Conservation (phyloP, 768 basidiomycete species). For the Lentinula edodes region DNA sequence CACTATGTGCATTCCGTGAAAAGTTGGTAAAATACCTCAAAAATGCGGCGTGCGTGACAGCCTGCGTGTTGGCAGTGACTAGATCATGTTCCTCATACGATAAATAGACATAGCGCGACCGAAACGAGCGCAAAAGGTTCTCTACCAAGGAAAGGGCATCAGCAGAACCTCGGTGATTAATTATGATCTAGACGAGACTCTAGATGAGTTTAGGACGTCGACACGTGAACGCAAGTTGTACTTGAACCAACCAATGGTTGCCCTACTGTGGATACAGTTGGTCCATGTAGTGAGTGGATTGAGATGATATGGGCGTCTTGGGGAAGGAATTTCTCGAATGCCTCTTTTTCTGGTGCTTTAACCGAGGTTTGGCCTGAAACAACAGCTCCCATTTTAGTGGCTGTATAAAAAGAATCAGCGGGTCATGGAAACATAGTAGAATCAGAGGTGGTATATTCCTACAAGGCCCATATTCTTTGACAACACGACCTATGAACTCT, state of each 20-base stretch:
- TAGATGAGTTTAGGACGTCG: not conserved
- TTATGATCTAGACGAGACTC: slow-evolving; percentile 63
- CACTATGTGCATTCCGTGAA: not conserved
- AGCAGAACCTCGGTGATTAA: slow-evolving; percentile 78
- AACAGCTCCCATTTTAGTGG: slow-evolving; percentile 87
- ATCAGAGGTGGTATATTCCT: slow-evolving; percentile 21
- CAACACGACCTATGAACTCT: slow-evolving; percentile 78
- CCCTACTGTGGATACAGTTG: slow-evolving; percentile 78
- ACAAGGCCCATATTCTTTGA: slow-evolving; percentile 91
- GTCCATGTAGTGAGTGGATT: slow-evolving; percentile 92
- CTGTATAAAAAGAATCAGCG: slow-evolving; percentile 28
- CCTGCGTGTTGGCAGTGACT: slow-evolving; percentile 97
- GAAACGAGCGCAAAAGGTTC: slow-evolving; percentile 70
- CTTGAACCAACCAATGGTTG: slow-evolving; percentile 73
- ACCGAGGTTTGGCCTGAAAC: slow-evolving; percentile 97
- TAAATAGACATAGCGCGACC: slow-evolving; percentile 84
- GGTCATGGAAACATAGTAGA: not conserved
- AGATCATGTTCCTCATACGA: slow-evolving; percentile 96
- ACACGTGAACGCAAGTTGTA: not conserved
- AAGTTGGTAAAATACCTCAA: slow-evolving; percentile 52
- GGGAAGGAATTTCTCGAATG: slow-evolving; percentile 88
- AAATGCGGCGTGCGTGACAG: slow-evolving; percentile 97
- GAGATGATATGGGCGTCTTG: slow-evolving; percentile 85
- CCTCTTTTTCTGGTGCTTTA: slow-evolving; percentile 86
- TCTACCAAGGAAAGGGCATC: slow-evolving; percentile 74